Conservation (phyloP, 2,329 filamentous ascomycete species). For the Fusarium sp. region DNA sequence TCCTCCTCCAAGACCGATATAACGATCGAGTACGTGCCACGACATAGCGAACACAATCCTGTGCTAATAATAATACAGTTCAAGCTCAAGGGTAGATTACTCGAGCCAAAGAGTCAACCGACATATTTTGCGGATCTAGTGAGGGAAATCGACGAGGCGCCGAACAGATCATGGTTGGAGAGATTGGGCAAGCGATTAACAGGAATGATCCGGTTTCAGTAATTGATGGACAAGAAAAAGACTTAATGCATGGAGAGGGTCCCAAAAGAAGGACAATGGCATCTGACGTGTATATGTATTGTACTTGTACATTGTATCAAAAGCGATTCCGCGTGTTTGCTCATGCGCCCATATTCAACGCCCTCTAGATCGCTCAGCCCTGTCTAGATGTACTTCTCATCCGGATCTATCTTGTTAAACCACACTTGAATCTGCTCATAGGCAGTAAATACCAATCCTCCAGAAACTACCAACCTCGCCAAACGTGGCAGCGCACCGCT, state of each 20-base stretch:
- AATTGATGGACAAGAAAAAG: constrained; percentile 30
- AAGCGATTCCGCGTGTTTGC: constrained; percentile 22
- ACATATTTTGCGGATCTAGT: constrained; percentile 69
- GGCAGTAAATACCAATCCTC: constrained; percentile 98
- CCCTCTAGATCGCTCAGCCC: not conserved
- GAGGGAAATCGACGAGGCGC: constrained; percentile 69
- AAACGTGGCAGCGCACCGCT: constrained; percentile 88
- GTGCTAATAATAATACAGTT: constrained; percentile 42
- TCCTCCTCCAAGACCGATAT: constrained; percentile 67
- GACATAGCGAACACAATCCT: not conserved
- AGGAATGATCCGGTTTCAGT: constrained; percentile 67
- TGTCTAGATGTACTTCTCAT: constrained; percentile 78
- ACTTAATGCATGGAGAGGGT: constrained; percentile 21
- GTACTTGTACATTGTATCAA: constrained; percentile 41
- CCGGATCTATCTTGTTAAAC: constrained; percentile 81
- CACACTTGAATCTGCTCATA: constrained; percentile 89
- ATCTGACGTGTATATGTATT: constrained; percentile 34
- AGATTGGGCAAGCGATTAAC: constrained; percentile 62
- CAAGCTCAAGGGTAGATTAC: constrained; percentile 56
- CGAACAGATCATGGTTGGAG: constrained; percentile 62
- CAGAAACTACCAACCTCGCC: constrained; percentile 85
- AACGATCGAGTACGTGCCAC: constrained; percentile 57
- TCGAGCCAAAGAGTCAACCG: constrained; percentile 68
- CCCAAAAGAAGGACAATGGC: constrained; percentile 30
- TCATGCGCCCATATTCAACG: constrained; percentile 23